phyloP scores from a whole-genome alignment of 78 protist species.

The Polysphondylium violaceum region DNA sequence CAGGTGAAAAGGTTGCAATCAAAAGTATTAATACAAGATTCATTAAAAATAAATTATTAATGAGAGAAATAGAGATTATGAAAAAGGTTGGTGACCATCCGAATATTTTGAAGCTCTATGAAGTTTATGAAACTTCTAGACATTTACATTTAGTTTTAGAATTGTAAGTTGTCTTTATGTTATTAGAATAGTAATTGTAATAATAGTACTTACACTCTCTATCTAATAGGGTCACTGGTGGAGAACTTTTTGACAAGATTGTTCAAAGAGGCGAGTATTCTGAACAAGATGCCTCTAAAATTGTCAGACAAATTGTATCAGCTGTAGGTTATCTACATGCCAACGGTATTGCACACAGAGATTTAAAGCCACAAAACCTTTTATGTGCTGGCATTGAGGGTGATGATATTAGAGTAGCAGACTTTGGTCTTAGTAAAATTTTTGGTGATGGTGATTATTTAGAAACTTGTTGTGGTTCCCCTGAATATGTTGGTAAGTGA shows the following conservation, averaged over 20 bases:
- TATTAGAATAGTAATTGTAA: neutral
- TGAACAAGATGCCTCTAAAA: slow-evolving; percentile 88
- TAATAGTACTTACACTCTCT: neutral
- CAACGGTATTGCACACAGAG: slow-evolving; percentile 93
- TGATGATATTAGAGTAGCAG: slow-evolving; percentile 89
- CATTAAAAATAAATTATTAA: slow-evolving; percentile 75
- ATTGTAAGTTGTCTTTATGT: slow-evolving; percentile 24
- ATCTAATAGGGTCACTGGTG: slow-evolving; percentile 89
- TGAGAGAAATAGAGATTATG: slow-evolving; percentile 89
- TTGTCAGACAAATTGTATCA: slow-evolving; percentile 84
- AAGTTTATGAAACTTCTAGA: slow-evolving; percentile 75
- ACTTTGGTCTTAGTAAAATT: slow-evolving; percentile 91
- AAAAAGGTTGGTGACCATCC: slow-evolving; percentile 79
- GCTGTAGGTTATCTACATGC: slow-evolving; percentile 92
- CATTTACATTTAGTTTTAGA: slow-evolving; percentile 79
- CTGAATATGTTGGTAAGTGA: slow-evolving; percentile 76
- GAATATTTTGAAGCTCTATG: slow-evolving; percentile 77
- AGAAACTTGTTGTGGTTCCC: slow-evolving; percentile 93
- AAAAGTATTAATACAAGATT: slow-evolving; percentile 75
- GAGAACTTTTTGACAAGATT: slow-evolving; percentile 95
- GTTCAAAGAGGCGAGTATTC: slow-evolving; percentile 90
- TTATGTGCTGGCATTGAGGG: slow-evolving; percentile 73
- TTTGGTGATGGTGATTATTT: slow-evolving; percentile 83
- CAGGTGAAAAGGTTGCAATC: slow-evolving; percentile 72
- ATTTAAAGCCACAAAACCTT: slow-evolving; percentile 85